phyloP scores from a whole-genome alignment of 257 asterid genomes.

The Solanum habrochaites region DNA sequence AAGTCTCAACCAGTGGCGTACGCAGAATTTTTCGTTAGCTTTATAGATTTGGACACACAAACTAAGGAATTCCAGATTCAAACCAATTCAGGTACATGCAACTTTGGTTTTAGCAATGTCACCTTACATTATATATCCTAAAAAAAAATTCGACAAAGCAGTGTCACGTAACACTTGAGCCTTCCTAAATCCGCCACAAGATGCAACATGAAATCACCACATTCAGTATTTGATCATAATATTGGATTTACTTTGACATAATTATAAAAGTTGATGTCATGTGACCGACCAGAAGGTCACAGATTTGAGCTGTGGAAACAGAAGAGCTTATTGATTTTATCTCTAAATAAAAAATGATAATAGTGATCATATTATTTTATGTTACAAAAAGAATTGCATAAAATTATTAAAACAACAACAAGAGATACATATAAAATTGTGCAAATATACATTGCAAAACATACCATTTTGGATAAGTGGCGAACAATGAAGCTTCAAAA shows the following conservation, averaged over 20 bases:
- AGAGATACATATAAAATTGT: not conserved
- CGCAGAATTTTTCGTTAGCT: not conserved
- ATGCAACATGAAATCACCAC: not conserved
- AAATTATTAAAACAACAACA: not conserved
- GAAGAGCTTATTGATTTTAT: not conserved
- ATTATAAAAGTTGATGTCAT: not conserved
- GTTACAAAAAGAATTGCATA: not conserved
- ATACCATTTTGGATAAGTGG: conserved; percentile 1
- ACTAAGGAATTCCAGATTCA: not conserved
- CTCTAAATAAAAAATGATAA: not conserved
- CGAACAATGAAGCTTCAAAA: not conserved
- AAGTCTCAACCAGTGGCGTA: not conserved
- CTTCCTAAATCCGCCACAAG: not conserved
- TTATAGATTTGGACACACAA: not conserved
- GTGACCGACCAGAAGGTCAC: not conserved
- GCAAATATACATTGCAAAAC: not conserved
- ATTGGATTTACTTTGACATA: too few species aligned
- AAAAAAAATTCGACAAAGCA: not conserved
- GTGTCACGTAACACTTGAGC: not conserved
- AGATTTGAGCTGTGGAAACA: accelerated
- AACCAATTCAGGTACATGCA: not conserved
- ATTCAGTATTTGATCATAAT: not conserved
- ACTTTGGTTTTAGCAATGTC: not conserved
- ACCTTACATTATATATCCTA: not conserved
- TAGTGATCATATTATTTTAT: not conserved